Evolutionary conservation across 306 rosid genomes (phyloP).

Genomic region (Betula pendula): DNA sequence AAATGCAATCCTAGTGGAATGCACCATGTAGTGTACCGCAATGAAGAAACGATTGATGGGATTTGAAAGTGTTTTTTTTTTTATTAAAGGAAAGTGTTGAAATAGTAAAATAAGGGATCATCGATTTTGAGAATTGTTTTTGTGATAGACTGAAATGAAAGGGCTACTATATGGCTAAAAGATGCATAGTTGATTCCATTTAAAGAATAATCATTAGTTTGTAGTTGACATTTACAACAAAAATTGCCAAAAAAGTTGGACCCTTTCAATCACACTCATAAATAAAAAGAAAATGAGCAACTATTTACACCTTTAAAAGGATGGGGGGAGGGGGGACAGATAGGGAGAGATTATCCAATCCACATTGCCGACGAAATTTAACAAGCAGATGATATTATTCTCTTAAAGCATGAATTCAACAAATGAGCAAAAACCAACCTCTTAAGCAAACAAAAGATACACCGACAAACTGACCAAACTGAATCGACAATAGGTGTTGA

Average conservation of each 20-base stretch:
- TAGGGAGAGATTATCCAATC: not conserved
- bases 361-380: not conserved
- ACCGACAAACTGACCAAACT: too few relatives aligned
- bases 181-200: not conserved
- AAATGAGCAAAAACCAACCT: not conserved
- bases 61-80: too few relatives aligned
- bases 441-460: not conserved
- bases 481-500: too few relatives aligned
- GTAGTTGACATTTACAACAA: too few relatives aligned
- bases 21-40: too few relatives aligned
- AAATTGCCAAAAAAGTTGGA: not conserved
- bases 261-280: not conserved
- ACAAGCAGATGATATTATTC: not conserved
- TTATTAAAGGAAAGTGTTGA: too few relatives aligned
- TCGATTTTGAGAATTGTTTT: not conserved
- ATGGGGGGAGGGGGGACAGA: not conserved
- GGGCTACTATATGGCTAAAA: not conserved
- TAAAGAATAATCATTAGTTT: too few relatives aligned
- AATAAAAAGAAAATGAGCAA: too few relatives aligned
- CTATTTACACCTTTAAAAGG: not conserved
- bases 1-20: too few relatives aligned
- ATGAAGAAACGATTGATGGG: too few relatives aligned
- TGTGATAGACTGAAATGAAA: not conserved
- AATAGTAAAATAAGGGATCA: too few relatives aligned
- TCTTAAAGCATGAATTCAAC: not conserved